Conservation (phyloP, 768 basidiomycete species). For the Suillus americanus region DNA sequence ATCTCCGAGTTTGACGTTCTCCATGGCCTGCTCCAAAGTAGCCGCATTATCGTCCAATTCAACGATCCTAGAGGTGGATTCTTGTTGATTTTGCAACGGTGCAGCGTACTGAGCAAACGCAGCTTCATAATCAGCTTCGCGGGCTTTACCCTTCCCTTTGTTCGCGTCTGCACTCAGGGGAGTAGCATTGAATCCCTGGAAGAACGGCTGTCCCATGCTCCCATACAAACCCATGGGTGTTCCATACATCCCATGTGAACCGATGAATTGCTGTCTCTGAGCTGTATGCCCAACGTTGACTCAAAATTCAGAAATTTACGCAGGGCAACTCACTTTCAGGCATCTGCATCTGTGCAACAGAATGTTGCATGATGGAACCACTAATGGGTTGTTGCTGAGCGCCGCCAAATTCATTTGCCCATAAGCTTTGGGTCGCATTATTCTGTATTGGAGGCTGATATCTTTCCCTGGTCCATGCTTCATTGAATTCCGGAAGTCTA, state of each 20-base stretch:
- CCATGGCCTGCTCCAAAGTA: conserved; percentile 39
- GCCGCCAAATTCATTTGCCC: conserved; percentile 58
- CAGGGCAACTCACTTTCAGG: conserved; percentile 20
- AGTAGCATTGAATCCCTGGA: conserved; percentile 29
- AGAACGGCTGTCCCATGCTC: conserved; percentile 33
- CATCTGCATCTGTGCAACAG: conserved; percentile 25
- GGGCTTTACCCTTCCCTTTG: conserved; percentile 79
- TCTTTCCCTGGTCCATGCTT: conserved; percentile 55
- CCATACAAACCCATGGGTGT: conserved; percentile 26
- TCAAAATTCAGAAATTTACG: background rate
- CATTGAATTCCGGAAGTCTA: conserved; percentile 40
- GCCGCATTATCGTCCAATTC: conserved; percentile 48
- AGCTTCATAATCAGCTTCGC: conserved; percentile 81
- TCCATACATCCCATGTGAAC: conserved; percentile 32
- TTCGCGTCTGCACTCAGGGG: conserved; percentile 19
- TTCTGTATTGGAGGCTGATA: conserved; percentile 40
- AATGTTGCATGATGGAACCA: conserved; percentile 34
- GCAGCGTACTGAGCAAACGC: conserved; percentile 70
- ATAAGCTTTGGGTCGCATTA: conserved; percentile 35
- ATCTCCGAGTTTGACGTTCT: conserved; percentile 35
- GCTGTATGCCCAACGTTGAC: conserved; percentile 12
- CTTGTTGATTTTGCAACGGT: conserved; percentile 45
- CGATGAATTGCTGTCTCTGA: conserved; percentile 41
- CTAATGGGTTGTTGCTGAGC: conserved; percentile 22
- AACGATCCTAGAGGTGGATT: conserved; percentile 47